Conservation (phyloP, 352 stramenopile genomes). For the Stramenopiles sp. region DNA sequence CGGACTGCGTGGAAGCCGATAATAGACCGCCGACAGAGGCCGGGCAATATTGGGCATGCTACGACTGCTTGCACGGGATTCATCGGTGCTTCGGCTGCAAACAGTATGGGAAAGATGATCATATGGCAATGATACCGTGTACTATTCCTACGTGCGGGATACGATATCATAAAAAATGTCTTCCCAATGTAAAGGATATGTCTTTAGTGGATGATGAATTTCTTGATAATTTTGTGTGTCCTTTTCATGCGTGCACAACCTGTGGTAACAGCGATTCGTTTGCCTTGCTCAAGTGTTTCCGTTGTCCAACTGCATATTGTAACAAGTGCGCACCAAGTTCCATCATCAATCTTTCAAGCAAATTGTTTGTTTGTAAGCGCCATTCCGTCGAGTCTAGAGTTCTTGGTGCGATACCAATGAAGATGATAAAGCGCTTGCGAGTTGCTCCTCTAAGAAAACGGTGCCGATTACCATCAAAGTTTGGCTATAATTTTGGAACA, state of each 20-base stretch:
- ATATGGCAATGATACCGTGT: not conserved
- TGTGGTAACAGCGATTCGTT: not conserved
- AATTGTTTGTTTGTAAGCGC: not conserved
- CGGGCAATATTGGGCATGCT: conserved; percentile 5
- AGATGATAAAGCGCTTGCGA: not conserved
- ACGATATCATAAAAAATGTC: conserved; percentile 11
- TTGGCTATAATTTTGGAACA: not conserved
- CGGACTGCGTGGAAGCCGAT: conserved; percentile 8
- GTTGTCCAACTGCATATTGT: conserved; percentile 5
- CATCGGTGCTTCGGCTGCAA: conserved; percentile 9
- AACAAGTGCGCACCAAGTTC: not conserved
- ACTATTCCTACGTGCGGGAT: not conserved
- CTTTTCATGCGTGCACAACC: not conserved
- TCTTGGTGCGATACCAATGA: not conserved
- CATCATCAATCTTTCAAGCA: not conserved
- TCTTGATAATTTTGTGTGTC: not conserved
- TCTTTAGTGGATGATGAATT: not conserved
- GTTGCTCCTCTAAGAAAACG: not conserved
- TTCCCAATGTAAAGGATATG: not conserved
- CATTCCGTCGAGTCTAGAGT: not conserved
- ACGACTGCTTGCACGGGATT: not conserved
- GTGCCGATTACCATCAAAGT: not conserved
- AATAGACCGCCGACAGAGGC: not conserved
- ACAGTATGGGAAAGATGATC: conserved; percentile 4
- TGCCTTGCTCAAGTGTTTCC: conserved; percentile 2